phyloP scores from a whole-genome alignment of 306 rosid genomes.

The Benincasa hispida region DNA sequence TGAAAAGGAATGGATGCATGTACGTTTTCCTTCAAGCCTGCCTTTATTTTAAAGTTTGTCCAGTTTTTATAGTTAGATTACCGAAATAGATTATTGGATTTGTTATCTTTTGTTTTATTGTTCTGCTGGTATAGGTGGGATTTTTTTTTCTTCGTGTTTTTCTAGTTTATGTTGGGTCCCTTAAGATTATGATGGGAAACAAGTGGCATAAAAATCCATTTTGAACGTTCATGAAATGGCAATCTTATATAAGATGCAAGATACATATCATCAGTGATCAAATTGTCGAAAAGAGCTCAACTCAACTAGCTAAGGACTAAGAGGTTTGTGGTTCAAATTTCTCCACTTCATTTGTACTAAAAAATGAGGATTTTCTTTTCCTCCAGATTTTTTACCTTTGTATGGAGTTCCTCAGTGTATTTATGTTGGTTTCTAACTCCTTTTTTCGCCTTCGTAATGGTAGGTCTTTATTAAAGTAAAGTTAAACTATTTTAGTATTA shows the following conservation, averaged over 20 bases:
- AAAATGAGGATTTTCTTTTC: too few species aligned
- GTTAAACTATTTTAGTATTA: too few species aligned
- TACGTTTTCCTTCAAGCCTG: slow-evolving; percentile 69
- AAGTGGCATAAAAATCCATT: not conserved
- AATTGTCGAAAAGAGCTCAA: too few species aligned
- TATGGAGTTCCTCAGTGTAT: too few species aligned
- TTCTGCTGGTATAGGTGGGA: not conserved
- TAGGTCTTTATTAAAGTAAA: too few species aligned
- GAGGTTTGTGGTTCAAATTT: too few species aligned
- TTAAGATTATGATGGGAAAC: not conserved
- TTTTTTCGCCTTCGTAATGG: too few species aligned
- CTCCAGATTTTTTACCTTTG: too few species aligned
- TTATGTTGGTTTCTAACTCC: too few species aligned
- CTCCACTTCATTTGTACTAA: too few species aligned
- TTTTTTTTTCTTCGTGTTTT: too few species aligned
- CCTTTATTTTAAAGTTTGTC: slow-evolving; percentile 44
- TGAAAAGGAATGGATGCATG: slow-evolving; percentile 81
- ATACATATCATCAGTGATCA: not conserved
- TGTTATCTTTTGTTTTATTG: not conserved
- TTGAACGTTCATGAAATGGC: not conserved
- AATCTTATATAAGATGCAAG: not conserved
- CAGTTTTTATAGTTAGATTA: not conserved
- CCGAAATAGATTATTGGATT: not conserved
- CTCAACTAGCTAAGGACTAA: too few species aligned
- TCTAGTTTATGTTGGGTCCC: not conserved